Evolutionary conservation across 306 rosid species (phyloP), one percentile per base, ranked within the genome.

Genomic region (Prunus davidiana): DNA sequence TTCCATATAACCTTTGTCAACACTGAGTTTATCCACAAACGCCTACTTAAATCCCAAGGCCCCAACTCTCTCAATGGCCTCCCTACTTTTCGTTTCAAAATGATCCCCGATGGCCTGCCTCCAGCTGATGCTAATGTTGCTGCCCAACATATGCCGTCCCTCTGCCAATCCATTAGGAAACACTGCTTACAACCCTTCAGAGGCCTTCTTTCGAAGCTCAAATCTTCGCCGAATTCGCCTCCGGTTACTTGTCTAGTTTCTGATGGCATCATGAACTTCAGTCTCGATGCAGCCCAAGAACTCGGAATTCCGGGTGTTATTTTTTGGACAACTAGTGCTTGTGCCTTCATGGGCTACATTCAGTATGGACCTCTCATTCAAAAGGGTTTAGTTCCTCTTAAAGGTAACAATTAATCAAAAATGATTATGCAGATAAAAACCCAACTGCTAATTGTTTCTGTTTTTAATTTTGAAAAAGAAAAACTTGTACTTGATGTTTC

Each of bases 1-100:
- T 83, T 79, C 10, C 83, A 83, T 45, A 61, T 79, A 50, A 83
- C 86, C 63, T 79, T 83, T 50, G 83, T 83, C 38, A 79, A 79
- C 83, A 70, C 86, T 0, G 79, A 83, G 62, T 83, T 30, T 68
- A 83, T 75, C 81, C 86, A 76, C 27, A 57, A 61, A 1, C 86
- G 86, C 52, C 78, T 79, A 27, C 80, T 79, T 62, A 69, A 69
- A 22, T 78, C 86, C 16, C 79, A 70, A 18, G 82, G 80, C 10
- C 69, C 77, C 73, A 3, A 71, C 41, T 34, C 41, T 34, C 41
- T 6, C 41, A 34, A 5, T 34, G 41, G 6, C 41, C 41, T 34
- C 41, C 41, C 41, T 6, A 34, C 8, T 34, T 34, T 34, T 34
- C 41, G 2, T 34, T 34, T 34, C 8, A 2, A 34, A 34, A 34